Evolutionary conservation across 2,329 filamentous ascomycete genomes (phyloP).

Genomic region (Pseudogymnoascus sp.): DNA sequence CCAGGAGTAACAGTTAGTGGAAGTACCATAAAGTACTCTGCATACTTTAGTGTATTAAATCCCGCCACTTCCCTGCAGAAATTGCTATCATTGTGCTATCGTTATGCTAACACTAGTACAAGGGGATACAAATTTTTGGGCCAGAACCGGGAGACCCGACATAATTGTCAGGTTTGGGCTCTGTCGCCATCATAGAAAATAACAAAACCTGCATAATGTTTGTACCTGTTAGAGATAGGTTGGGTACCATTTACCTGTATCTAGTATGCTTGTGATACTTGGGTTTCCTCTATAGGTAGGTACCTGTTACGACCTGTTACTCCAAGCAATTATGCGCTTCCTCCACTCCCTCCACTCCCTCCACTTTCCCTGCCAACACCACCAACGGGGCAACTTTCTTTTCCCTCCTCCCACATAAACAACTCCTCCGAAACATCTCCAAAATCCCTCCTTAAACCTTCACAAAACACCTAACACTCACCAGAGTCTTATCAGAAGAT

Average conservation of each 20-base stretch:
- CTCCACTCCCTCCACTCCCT: background rate
- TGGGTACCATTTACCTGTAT: background rate
- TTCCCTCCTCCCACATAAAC: background rate
- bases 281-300: background rate
- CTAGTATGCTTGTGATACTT: background rate
- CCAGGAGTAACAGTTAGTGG: background rate
- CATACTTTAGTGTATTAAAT: background rate
- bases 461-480: background rate
- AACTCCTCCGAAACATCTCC: background rate
- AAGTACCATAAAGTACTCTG: background rate
- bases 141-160: background rate
- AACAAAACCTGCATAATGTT: background rate
- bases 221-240: background rate
- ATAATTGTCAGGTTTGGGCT: background rate
- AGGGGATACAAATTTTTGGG: background rate
- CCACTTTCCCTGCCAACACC: background rate
- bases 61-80: background rate
- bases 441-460: background rate
- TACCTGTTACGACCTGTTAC: background rate
- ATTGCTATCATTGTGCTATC: background rate
- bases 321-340: background rate
- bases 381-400: background rate
- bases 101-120: background rate
- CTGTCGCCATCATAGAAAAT: background rate
- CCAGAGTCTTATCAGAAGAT: background rate